phyloP scores from a whole-genome alignment of 441 rosid genomes.

The Populus hybrid region DNA sequence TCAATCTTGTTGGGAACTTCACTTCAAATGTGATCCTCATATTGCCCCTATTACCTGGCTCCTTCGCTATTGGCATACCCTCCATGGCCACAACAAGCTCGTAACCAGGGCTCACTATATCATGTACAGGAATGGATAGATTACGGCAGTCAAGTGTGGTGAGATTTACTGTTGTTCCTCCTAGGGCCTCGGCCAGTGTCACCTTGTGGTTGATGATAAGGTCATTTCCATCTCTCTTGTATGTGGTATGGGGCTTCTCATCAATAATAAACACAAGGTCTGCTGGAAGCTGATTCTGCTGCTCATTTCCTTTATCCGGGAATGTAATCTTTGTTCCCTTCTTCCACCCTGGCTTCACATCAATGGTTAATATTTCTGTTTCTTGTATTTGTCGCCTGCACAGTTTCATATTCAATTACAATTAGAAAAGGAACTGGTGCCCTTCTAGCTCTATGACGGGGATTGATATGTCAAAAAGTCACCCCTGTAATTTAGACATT shows the following conservation, averaged over 20 bases:
- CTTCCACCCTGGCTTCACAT: conserved; percentile 96
- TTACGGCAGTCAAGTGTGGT: conserved; percentile 62
- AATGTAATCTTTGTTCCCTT: conserved; percentile 90
- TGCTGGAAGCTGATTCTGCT: conserved; percentile 80
- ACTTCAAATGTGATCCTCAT: conserved; percentile 71
- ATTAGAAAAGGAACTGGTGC: background rate
- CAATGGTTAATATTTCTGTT: conserved; percentile 74
- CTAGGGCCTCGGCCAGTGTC: conserved; percentile 75
- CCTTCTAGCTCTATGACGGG: background rate
- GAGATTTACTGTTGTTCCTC: conserved; percentile 60
- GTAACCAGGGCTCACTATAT: conserved; percentile 71
- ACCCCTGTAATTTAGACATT: background rate
- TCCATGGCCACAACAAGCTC: conserved; percentile 72
- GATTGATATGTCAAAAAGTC: background rate
- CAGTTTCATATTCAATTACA: background rate
- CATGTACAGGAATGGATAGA: conserved; percentile 55
- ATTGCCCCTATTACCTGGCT: conserved; percentile 71
- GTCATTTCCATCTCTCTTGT: conserved; percentile 80
- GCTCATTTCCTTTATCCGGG: conserved; percentile 92
- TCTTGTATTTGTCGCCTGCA: conserved; percentile 63
- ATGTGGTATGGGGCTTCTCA: conserved; percentile 66
- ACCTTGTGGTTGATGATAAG: conserved; percentile 54
- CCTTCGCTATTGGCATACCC: conserved; percentile 92
- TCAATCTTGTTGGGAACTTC: conserved; percentile 65
- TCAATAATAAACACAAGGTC: conserved; percentile 82